phyloP scores from a whole-genome alignment of 2,329 filamentous ascomycete species.

The Coleophoma cylindrospora region DNA sequence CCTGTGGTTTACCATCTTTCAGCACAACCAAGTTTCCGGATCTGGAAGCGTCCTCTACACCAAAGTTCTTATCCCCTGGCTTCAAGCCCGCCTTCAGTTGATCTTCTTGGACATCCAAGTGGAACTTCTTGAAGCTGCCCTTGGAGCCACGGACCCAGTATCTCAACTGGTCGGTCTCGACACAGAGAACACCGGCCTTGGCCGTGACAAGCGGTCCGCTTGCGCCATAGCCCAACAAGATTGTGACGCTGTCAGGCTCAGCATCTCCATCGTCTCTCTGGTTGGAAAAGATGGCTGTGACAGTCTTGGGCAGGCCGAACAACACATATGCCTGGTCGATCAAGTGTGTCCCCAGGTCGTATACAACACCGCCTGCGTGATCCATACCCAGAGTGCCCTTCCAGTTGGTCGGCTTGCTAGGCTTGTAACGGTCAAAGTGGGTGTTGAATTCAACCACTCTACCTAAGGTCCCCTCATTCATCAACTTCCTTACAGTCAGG shows the following conservation, averaged over 20 bases:
- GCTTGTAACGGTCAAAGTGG: conserved; percentile 73
- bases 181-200: conserved; percentile 64
- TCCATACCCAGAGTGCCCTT: conserved; percentile 55
- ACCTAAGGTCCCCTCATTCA: conserved; percentile 56
- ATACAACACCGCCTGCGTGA: conserved; percentile 63
- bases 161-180: conserved; percentile 63
- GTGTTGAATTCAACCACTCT: conserved; percentile 74
- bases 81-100: conserved; percentile 61
- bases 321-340: conserved; percentile 69
- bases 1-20: conserved; percentile 41
- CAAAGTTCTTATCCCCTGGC: conserved; percentile 59
- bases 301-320: conserved; percentile 62
- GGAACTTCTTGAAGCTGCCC: conserved; percentile 69
- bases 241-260: conserved; percentile 54
- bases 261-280: conserved; percentile 50
- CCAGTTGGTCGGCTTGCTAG: conserved; percentile 57
- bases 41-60: conserved; percentile 52
- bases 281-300: conserved; percentile 64
- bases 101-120: conserved; percentile 70
- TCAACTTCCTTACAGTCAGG: conserved; percentile 59
- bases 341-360: conserved; percentile 72
- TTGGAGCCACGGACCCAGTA: conserved; percentile 75
- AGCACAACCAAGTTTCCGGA: conserved; percentile 56
- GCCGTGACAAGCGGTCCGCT: conserved; percentile 59
- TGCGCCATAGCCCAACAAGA: conserved; percentile 59